phyloP scores from a whole-genome alignment of 345 rosid species.

The Eucalyptus regnans region DNA sequence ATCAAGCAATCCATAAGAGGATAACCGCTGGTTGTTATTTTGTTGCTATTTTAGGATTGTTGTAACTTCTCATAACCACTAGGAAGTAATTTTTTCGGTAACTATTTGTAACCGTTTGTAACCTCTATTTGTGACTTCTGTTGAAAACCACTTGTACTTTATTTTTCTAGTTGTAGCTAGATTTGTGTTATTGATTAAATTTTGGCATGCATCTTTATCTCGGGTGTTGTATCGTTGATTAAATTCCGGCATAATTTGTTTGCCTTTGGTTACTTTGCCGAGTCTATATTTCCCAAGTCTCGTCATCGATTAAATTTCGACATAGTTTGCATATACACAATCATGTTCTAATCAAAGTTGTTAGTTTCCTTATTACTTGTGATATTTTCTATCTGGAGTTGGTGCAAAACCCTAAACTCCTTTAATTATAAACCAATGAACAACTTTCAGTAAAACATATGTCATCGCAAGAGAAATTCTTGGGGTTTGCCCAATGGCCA shows the following conservation, averaged over 20 bases:
- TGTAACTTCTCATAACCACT: neutral
- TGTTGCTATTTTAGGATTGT: neutral
- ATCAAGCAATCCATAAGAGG: neutral
- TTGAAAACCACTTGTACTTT: neutral
- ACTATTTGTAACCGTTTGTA: neutral
- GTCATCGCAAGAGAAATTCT: too few relatives aligned
- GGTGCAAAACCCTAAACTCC: neutral
- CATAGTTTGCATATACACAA: rapidly evolving
- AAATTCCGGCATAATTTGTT: neutral
- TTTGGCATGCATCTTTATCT: neutral
- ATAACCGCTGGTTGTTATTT: neutral
- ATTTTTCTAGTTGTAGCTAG: neutral
- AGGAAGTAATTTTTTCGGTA: neutral
- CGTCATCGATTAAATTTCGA: neutral
- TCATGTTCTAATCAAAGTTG: neutral
- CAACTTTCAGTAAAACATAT: neutral
- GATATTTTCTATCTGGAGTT: neutral
- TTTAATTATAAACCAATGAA: too few relatives aligned
- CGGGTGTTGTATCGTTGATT: neutral
- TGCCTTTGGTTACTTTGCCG: too few relatives aligned
- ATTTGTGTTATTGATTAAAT: neutral
- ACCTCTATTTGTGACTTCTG: neutral
- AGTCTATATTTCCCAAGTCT: too few relatives aligned
- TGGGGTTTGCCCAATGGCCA: too few relatives aligned
- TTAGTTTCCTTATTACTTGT: too few relatives aligned